A percentile compares a stretch with the other conserved stretches of the same genome.
Conservation (phyloP, 441 rosid species). For the Mallotus repandus region DNA sequence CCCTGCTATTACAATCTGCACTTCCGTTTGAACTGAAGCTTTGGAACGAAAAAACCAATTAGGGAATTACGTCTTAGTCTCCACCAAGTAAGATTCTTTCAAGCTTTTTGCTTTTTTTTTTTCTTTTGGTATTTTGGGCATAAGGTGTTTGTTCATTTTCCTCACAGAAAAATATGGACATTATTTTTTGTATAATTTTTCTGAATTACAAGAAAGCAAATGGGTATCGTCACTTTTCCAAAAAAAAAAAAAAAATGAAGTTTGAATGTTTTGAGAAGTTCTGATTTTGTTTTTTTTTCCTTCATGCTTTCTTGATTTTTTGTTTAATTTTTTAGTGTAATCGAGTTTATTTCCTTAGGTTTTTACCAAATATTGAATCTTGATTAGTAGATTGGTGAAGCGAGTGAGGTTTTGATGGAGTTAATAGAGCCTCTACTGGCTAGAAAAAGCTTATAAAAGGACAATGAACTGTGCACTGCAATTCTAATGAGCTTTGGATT, state of each 20-base stretch:
- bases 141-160: conserved; percentile 1
- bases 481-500: neutral
- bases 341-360: too few relatives aligned
- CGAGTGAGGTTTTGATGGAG: neutral
- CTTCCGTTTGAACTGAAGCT: too few relatives aligned
- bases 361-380: neutral
- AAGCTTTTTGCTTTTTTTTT: neutral
- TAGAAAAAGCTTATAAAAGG: neutral
- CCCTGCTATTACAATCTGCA: too few relatives aligned
- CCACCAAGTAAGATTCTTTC: neutral
- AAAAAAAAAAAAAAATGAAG: neutral
- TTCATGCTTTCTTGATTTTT: too few relatives aligned
- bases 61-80: neutral
- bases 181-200: neutral
- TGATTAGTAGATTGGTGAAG: neutral
- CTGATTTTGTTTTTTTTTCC: neutral
- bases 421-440: neutral
- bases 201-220: neutral
- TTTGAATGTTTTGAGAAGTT: neutral
- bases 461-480: neutral
- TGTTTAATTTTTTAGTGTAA: too few relatives aligned
- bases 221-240: neutral
- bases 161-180: neutral
- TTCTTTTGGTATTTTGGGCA: neutral
- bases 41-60: too few relatives aligned